Evolutionary conservation across 768 basidiomycete genomes (phyloP), one percentile per base, ranked within the genome.

Genomic region (Leucosporidium creatinivorum): DNA sequence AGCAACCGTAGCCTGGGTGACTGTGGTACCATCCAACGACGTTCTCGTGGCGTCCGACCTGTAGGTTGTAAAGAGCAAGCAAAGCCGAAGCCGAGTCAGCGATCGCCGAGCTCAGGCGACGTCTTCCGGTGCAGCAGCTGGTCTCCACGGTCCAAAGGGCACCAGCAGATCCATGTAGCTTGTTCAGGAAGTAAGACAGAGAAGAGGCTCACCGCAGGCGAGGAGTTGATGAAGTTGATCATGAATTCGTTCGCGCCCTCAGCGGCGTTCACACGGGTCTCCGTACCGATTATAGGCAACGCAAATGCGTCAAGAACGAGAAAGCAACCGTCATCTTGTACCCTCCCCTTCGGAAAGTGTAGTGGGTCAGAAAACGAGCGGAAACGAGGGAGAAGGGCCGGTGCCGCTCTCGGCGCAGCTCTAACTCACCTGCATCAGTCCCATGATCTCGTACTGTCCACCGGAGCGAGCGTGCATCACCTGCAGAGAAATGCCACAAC

Each of bases 361-460:
- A 49, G 18, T 21, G n/a, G n/a, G n/a, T n/a, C n/a, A 28, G 49
- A 25, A 26, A 9, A 9, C 21, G 25, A 12, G 18, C 44, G n/a
- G n/a, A n/a, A n/a, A n/a, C n/a, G 33, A 33, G 10, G 33, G 33
- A 33, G 33, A 33, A 33, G 33, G 33, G 33, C 33, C 10, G 5
- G 33, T 5, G 48, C 89, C 80, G 1, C 87, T 82, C 3, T 85
- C 88, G 13, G 89, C 80, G 48, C 33, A 65, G 33, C 39, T 44
- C 15, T 10, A 2, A 17, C 39, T 44, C 39, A 44, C 39, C 79
- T 96, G 93, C 93, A 99, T 96, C 39, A 98, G 84, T 15, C 94
- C 94, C 94, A 99, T 99, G 76, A 99, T 96, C 80, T 99, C 94
- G 81, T 97, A 91, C 66, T 89, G 88, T 8, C 96, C 94, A 67